Evolutionary conservation across 192 early-diverging fungal species (phyloP).

Genomic region (Coemansia sp.): DNA sequence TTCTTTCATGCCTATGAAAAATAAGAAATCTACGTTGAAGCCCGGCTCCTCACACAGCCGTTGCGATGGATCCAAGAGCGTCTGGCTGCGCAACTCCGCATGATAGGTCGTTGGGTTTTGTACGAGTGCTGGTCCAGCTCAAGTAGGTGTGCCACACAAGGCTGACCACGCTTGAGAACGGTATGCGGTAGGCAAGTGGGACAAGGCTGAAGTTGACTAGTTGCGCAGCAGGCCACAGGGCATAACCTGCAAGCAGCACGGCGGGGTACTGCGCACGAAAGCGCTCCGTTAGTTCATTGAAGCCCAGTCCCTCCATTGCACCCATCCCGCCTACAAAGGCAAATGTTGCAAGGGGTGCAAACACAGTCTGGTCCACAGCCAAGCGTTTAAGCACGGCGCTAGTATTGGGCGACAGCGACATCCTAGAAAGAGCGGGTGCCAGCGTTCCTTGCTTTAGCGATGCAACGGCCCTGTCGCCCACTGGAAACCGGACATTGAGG

Average conservation of each 20-base stretch:
- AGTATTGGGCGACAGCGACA: neutral
- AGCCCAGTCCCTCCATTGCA: constrained; percentile 23
- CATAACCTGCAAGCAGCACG: constrained; percentile 26
- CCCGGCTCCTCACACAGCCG: neutral
- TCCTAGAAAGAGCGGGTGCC: neutral
- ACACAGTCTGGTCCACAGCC: constrained; percentile 27
- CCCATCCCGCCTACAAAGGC: constrained; percentile 38
- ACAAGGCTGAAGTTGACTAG: constrained; percentile 67
- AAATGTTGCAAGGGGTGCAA: constrained; percentile 29
- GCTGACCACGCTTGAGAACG: constrained; percentile 63
- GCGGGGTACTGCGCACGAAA: constrained; percentile 9
- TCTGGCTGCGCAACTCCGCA: neutral
- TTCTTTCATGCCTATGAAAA: neutral
- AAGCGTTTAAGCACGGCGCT: constrained; percentile 28
- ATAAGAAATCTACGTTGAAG: neutral
- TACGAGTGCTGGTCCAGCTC: constrained; percentile 57
- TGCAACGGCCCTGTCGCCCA: neutral
- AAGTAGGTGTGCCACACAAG: constrained; percentile 74
- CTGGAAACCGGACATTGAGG: constrained; percentile 28
- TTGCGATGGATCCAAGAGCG: neutral
- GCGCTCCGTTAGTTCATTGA: constrained; percentile 15
- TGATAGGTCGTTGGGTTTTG: neutral
- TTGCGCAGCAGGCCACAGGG: constrained; percentile 69
- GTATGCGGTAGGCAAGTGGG: constrained; percentile 63
- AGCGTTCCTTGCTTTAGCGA: neutral